Evolutionary conservation across 2,329 filamentous ascomycete species (phyloP).

Genomic region (Coleophoma cylindrospora): DNA sequence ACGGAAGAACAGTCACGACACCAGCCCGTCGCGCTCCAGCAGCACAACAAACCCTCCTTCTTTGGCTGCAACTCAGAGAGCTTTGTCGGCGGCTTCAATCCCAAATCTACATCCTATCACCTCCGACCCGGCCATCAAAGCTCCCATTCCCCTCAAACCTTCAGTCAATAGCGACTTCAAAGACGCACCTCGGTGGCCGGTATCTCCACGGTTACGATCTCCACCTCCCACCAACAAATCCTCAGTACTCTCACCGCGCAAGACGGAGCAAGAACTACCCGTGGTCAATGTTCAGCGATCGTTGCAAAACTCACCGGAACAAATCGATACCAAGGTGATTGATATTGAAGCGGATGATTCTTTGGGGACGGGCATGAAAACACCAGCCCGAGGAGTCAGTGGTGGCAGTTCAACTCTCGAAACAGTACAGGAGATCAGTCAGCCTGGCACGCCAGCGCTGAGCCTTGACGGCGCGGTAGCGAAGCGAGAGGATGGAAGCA

Average conservation of each 20-base stretch:
- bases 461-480: slow-evolving; percentile 43
- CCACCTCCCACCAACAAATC: slow-evolving; percentile 59
- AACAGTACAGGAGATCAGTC: slow-evolving; percentile 87
- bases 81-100: slow-evolving; percentile 62
- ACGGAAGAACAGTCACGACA: slow-evolving; percentile 63
- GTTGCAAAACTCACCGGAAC: slow-evolving; percentile 32
- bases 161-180: slow-evolving; percentile 41
- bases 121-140: slow-evolving; percentile 57
- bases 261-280: slow-evolving; percentile 45
- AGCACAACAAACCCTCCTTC: slow-evolving; percentile 50
- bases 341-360: slow-evolving; percentile 23
- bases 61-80: slow-evolving; percentile 58
- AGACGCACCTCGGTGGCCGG: slow-evolving; percentile 66
- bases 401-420: slow-evolving; percentile 64
- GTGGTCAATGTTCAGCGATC: slow-evolving; percentile 46
- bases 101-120: slow-evolving; percentile 58
- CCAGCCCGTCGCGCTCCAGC: slow-evolving; percentile 53
- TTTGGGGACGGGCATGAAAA: slow-evolving; percentile 42
- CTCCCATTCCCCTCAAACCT: slow-evolving; percentile 61
- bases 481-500: slow-evolving; percentile 37
- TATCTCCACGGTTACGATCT: slow-evolving; percentile 72
- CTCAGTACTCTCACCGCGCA: slow-evolving; percentile 38
- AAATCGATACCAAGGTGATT: slow-evolving; percentile 13
- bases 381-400: slow-evolving; percentile 54
- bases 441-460: slow-evolving; percentile 62